phyloP scores from a whole-genome alignment of 2,329 filamentous ascomycete genomes.

The Diaporthe longicolla region DNA sequence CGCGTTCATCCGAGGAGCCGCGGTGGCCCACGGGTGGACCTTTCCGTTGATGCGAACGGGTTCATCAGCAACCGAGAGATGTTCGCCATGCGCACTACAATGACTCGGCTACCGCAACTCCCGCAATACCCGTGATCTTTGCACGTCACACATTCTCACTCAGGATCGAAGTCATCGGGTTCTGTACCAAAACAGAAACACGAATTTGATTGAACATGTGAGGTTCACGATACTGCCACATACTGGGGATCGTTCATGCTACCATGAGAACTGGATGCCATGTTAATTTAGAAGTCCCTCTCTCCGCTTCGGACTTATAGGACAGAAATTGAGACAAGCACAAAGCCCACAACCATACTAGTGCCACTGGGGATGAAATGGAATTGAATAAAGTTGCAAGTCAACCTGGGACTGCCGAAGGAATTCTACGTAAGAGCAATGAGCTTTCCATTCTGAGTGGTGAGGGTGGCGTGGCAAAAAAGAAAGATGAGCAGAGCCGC shows the following conservation, averaged over 20 bases:
- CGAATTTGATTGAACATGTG: background rate
- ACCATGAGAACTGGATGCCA: background rate
- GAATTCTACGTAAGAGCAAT: no score
- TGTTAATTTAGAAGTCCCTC: no score
- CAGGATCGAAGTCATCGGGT: background rate
- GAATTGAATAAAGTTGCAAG: no score
- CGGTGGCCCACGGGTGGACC: background rate
- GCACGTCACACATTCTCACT: background rate
- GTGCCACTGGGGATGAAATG: no score
- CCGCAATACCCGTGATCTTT: slow-evolving; percentile 19
- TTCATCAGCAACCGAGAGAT: background rate
- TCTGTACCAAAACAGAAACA: background rate
- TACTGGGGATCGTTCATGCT: background rate
- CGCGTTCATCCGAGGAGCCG: background rate
- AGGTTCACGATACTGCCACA: background rate
- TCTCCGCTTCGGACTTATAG: no score
- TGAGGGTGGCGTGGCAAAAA: no score
- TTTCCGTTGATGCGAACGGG: background rate
- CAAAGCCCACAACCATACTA: no score
- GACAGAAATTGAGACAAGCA: no score
- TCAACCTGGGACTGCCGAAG: no score
- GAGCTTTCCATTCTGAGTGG: no score
- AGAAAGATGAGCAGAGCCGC: background rate
- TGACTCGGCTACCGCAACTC: slow-evolving; percentile 15
- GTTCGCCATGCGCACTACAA: background rate